Evolutionary conservation across 1,284 basidiomycete species (phyloP).

Genomic region (Sparassis latifolia): DNA sequence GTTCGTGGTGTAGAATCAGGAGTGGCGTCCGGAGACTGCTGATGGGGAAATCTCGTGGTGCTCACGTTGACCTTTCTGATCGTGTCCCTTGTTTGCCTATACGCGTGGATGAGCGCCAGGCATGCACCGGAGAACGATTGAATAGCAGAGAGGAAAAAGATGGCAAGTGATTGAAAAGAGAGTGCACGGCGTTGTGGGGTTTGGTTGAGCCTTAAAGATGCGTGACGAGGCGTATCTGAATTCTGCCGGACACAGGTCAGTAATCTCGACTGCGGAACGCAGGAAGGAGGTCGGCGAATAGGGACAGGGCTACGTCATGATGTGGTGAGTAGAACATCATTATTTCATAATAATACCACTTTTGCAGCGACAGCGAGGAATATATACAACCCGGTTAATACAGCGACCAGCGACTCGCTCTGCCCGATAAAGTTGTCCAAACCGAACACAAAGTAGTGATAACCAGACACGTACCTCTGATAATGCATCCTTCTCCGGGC

Average conservation of each 20-base stretch:
- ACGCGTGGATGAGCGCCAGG: conserved; percentile 59
- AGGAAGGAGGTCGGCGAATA: too few species aligned
- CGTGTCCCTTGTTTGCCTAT: conserved; percentile 56
- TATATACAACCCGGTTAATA: background rate
- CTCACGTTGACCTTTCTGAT: conserved; percentile 58
- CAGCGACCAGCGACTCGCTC: background rate
- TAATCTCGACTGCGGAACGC: too few species aligned
- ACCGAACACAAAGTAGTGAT: background rate
- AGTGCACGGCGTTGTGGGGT: background rate
- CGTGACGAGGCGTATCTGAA: conserved; percentile 4
- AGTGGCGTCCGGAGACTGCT: conserved; percentile 7
- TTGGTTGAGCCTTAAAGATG: conserved; percentile 16
- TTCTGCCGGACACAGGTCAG: background rate
- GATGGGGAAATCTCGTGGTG: conserved; percentile 19
- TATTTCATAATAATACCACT: too few species aligned
- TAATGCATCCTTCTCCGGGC: conserved; percentile 27
- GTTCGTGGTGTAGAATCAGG: background rate
- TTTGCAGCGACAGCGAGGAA: background rate
- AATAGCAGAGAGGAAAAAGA: conserved; percentile 64
- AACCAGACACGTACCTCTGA: conserved; percentile 25
- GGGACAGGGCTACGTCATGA: too few species aligned
- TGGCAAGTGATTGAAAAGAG: conserved; percentile 55
- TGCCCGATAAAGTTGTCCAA: conserved; percentile 3
- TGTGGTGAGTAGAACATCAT: too few species aligned
- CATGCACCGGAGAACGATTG: conserved; percentile 65